Evolutionary conservation across 164 flowering plant species (phyloP).

Genomic region (Hamamelis virginiana): DNA sequence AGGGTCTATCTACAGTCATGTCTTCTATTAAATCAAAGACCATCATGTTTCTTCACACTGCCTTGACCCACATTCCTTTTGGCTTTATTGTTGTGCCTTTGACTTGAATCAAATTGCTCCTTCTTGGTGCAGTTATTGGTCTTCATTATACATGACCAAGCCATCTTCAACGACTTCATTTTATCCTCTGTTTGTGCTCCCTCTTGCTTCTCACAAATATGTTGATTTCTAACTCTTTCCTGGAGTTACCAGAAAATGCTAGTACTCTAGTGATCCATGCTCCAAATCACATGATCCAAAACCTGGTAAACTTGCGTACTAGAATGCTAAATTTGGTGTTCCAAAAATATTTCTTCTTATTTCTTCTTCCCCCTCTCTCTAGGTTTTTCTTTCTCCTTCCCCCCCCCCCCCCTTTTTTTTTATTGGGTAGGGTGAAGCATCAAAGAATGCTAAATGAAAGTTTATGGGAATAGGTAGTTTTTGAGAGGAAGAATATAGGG

Average conservation of each 20-base stretch:
- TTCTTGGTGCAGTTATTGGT: no score
- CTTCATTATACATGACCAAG: not conserved
- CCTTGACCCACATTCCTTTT: not conserved
- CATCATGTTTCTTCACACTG: not conserved
- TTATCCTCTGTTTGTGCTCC: not conserved
- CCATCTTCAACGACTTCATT: no score
- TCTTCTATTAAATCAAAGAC: not conserved
- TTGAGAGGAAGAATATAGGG: not conserved
- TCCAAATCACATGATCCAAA: not conserved
- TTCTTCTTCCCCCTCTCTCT: no score
- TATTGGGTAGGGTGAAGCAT: no score
- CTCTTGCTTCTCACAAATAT: not conserved
- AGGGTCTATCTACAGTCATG: not conserved
- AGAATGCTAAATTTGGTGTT: no score
- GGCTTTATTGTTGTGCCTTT: not conserved
- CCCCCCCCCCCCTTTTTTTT: no score
- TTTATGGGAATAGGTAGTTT: not conserved
- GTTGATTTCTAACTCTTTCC: not conserved
- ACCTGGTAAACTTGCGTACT: no score
- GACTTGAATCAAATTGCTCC: not conserved
- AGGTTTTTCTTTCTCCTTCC: no score
- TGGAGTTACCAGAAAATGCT: no score
- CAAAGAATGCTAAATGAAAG: no score
- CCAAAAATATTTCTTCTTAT: no score
- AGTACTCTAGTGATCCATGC: not conserved